Percentiles rank a stretch among this genome's conserved stretches.
Conservation (phyloP, 2,329 filamentous ascomycete genomes). For the Ascochyta viciae-villosae region DNA sequence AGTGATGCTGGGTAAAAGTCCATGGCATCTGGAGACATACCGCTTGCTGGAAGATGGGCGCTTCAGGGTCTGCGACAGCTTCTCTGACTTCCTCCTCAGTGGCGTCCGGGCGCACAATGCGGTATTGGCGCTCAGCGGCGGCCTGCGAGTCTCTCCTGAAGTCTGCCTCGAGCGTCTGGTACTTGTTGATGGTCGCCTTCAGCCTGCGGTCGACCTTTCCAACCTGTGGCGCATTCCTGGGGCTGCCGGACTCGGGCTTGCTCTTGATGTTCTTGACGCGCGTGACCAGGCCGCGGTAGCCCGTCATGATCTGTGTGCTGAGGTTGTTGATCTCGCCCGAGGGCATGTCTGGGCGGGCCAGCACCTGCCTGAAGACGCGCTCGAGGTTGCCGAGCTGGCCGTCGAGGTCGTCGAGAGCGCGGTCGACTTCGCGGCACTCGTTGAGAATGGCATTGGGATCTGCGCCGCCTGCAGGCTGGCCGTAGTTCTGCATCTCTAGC, state of each 20-base stretch:
- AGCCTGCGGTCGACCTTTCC: slow-evolving; percentile 80
- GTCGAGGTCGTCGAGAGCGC: slow-evolving; percentile 77
- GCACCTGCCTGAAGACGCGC: slow-evolving; percentile 72
- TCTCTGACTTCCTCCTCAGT: slow-evolving; percentile 78
- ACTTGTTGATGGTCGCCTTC: slow-evolving; percentile 80
- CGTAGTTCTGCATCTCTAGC: slow-evolving; percentile 74
- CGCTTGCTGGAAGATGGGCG: slow-evolving; percentile 87
- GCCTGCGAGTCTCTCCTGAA: slow-evolving; percentile 83
- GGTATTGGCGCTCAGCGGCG: slow-evolving; percentile 87
- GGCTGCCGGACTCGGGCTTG: slow-evolving; percentile 74
- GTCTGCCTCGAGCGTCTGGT: slow-evolving; percentile 79
- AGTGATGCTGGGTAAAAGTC: slow-evolving; percentile 7
- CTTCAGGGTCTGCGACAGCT: slow-evolving; percentile 75
- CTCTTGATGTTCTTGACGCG: slow-evolving; percentile 85
- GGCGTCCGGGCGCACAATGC: slow-evolving; percentile 85
- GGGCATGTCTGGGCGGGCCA: slow-evolving; percentile 77
- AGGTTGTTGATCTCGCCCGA: slow-evolving; percentile 75
- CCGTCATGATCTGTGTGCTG: slow-evolving; percentile 79
- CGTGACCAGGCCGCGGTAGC: slow-evolving; percentile 79
- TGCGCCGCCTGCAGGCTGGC: slow-evolving; percentile 30
- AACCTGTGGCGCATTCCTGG: slow-evolving; percentile 80
- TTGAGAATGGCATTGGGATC: slow-evolving; percentile 81
- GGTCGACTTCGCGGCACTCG: slow-evolving; percentile 81
- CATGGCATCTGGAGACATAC: slow-evolving; percentile 43
- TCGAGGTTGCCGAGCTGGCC: slow-evolving; percentile 74